phyloP scores from a whole-genome alignment of 768 basidiomycete genomes.

The Tephrocybe sp. region DNA sequence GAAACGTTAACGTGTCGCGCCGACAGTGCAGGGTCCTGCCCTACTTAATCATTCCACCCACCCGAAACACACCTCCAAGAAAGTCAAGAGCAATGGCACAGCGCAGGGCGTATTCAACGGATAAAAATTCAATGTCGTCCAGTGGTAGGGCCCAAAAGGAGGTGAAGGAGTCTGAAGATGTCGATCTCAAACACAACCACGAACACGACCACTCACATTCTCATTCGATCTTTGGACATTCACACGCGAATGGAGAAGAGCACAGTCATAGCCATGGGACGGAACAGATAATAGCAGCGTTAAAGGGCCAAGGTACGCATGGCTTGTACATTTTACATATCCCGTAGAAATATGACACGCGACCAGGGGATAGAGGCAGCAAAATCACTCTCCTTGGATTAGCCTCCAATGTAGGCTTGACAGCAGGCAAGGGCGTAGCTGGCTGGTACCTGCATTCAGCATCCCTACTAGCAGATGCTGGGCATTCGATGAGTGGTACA shows the following conservation, averaged over 20 bases:
- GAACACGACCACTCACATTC: conserved; percentile 52
- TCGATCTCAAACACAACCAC: conserved; percentile 20
- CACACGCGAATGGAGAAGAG: conserved; percentile 59
- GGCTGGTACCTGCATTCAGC: conserved; percentile 92
- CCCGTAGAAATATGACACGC: conserved; percentile 1
- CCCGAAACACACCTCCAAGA: not conserved
- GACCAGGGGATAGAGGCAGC: conserved; percentile 73
- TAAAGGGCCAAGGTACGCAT: conserved; percentile 62
- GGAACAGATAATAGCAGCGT: conserved; percentile 64
- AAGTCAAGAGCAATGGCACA: conserved; percentile 15
- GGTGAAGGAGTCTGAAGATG: conserved; percentile 11
- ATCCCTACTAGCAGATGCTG: conserved; percentile 88
- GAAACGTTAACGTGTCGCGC: conserved; percentile 8
- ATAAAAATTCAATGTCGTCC: conserved; percentile 1
- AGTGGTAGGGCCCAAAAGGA: conserved; percentile 6
- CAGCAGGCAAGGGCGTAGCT: conserved; percentile 79
- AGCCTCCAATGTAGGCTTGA: conserved; percentile 77
- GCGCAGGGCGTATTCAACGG: conserved; percentile 23
- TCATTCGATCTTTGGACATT: conserved; percentile 62
- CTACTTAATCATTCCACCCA: conserved; percentile 5
- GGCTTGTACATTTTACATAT: not conserved
- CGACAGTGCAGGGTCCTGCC: conserved; percentile 3
- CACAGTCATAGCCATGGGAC: conserved; percentile 57
- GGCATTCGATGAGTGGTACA: conserved; percentile 84
- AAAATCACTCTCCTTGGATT: conserved; percentile 85